Base-by-base conservation (phyloP, 768 basidiomycete genomes). In the Tricholoma bakamatsutake region DNA sequence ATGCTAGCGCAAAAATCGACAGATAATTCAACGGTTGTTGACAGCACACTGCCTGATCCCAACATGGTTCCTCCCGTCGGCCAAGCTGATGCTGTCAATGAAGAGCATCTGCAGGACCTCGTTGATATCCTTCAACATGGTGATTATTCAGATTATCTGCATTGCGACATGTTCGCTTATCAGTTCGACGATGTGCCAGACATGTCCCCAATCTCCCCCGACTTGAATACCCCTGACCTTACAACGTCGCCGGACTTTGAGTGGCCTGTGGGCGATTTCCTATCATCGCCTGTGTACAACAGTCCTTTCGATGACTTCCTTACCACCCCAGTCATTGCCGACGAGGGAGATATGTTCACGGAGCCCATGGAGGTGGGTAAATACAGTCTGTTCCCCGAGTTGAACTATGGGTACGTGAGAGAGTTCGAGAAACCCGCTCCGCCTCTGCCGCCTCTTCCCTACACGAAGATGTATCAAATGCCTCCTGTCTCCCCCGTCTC, bases 1-100 rank as follows among this genome's bases (percentile, higher is more conserved):
- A 90, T 90, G 88, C 67, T 90, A 61, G 72, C 77, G 18, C 74
- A 78, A 61, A 76, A 76, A 43, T 73, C 81, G 24, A 64, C 70
- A 57, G 74, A 78, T 55, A 64, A 70, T 55, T 46, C 72, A 35
- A 65, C 68, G 62, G 59, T 68, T 35, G 58, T 67, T 27, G 70
- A 78, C 64, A 66, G 55, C 55, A 39, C 63, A 12, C 57, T 60
- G 64, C 67, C 67, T 58, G 53, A 63, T 37, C 28, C 46, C 8
- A 65, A 62, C 45, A 63, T 67, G 1, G 58, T 63, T 50, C 58
- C 64, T 27, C 57, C 65, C 50, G 45, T 69, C 31, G 53, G 66
- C 3, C 50, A 67, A 27, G 52, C 64, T 8, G 58, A 55, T 10
- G 45, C 61, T 53, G 49, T 50, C 11, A 64, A 62, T 46, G 63